phyloP scores from a whole-genome alignment of 75 land plant species.

The Picea sitchensis region DNA sequence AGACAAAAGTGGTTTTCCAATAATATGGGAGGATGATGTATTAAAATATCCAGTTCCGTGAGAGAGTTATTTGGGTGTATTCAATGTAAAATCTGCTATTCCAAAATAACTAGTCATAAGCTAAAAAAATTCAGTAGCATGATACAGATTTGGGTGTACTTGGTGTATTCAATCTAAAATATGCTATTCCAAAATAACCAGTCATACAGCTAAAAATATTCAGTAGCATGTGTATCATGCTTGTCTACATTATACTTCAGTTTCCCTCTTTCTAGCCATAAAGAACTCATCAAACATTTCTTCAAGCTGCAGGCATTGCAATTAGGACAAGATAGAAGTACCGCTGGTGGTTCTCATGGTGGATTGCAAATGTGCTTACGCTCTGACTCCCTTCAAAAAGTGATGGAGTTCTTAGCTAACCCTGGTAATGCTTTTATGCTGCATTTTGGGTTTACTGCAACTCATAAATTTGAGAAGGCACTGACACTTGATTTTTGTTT shows the following conservation, averaged over 20 bases:
- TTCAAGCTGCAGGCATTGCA: constrained; percentile 66
- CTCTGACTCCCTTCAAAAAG: constrained; percentile 67
- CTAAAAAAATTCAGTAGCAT: no score
- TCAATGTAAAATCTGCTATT: no score
- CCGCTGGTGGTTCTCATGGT: constrained; percentile 36
- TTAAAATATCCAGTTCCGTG: no score
- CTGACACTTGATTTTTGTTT: background rate
- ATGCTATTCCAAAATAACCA: background rate
- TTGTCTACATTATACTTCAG: background rate
- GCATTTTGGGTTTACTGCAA: background rate
- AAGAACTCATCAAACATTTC: background rate
- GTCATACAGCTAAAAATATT: background rate
- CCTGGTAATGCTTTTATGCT: constrained; percentile 58
- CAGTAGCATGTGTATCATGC: background rate
- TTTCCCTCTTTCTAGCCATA: background rate
- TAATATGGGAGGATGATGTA: no score
- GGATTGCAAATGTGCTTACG: constrained; percentile 82
- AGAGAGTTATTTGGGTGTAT: no score
- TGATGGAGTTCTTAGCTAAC: constrained; percentile 82
- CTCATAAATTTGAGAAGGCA: background rate
- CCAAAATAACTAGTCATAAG: no score
- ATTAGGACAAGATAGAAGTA: constrained; percentile 65
- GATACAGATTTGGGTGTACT: no score
- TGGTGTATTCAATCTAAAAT: no score
- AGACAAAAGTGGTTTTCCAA: no score